These are phyloP conservation scores for Trichoderma asperelloides DNA, from an alignment of 495 filamentous ascomycete genomes.

Conservation along the genomic window DNA sequence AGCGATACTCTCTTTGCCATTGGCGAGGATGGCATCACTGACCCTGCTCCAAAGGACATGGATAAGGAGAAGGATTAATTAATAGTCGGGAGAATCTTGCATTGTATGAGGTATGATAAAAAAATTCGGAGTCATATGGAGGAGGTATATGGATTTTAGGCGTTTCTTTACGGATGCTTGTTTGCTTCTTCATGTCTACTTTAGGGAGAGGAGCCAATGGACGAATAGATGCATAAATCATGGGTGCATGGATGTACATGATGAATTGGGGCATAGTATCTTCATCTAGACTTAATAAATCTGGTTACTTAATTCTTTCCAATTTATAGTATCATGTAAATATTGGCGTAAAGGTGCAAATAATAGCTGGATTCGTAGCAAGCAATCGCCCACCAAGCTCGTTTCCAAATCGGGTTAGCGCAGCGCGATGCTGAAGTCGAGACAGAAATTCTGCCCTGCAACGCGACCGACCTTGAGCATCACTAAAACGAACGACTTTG, in stretches of 20 bases:
- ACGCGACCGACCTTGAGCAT: constrained; percentile 10
- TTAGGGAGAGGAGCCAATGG: neutral
- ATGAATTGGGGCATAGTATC: neutral
- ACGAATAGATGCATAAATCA: neutral
- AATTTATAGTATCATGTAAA: neutral
- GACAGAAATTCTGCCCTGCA: constrained; percentile 13
- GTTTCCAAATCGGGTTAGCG: constrained; percentile 14
- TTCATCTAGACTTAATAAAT: too few species aligned
- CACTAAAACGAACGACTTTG: constrained; percentile 14
- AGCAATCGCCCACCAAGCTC: constrained; percentile 7
- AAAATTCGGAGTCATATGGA: neutral
- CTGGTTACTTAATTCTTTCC: too few species aligned
- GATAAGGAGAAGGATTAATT: constrained; percentile 50
- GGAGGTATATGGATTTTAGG: neutral
- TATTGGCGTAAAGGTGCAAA: neutral
- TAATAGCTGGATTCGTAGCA: too few species aligned
- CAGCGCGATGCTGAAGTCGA: neutral
- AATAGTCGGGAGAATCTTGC: neutral
- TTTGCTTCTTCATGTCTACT: neutral
- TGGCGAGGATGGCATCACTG: constrained; percentile 90
- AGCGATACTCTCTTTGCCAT: constrained; percentile 96
- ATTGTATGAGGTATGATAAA: constrained; percentile 3
- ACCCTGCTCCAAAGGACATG: constrained; percentile 89
- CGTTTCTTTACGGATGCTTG: neutral
- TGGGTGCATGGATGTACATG: neutral